A percentile compares a stretch with the other conserved stretches of the same genome.
These are phyloP conservation scores for Candida pseudofarinosa DNA, from an alignment of 805 yeast species.

Conservation along the genomic window DNA sequence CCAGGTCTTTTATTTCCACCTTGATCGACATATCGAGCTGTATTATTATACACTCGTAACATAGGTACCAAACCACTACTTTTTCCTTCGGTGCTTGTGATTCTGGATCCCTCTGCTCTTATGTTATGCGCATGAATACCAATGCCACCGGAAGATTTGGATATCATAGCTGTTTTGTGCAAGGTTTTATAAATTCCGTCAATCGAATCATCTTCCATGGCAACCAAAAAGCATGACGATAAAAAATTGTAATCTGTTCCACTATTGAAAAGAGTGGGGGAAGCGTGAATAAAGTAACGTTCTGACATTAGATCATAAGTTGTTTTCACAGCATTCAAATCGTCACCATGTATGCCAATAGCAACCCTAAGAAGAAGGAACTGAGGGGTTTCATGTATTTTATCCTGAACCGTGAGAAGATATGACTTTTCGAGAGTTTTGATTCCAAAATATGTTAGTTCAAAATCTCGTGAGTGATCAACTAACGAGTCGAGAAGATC, in stretches of 20 bases:
- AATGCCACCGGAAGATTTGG: slow-evolving; percentile 94
- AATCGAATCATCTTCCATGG: slow-evolving; percentile 91
- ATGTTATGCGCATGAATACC: slow-evolving; percentile 88
- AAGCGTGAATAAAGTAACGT: slow-evolving; percentile 87
- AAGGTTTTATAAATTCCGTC: slow-evolving; percentile 92
- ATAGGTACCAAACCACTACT: slow-evolving; percentile 95
- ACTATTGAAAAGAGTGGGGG: slow-evolving; percentile 92
- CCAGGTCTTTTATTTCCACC: slow-evolving; percentile 99
- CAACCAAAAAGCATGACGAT: slow-evolving; percentile 89
- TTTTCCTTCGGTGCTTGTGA: slow-evolving; percentile 88
- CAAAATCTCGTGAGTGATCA: slow-evolving; percentile 72
- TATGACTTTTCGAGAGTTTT: slow-evolving; percentile 90
- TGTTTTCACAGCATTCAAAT: slow-evolving; percentile 63
- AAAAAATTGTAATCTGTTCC: slow-evolving; percentile 83
- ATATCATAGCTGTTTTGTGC: slow-evolving; percentile 82
- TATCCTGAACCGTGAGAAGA: slow-evolving; percentile 49
- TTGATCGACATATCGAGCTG: slow-evolving; percentile 96
- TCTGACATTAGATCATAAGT: slow-evolving; percentile 86
- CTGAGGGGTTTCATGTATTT: slow-evolving; percentile 89
- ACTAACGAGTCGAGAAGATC: slow-evolving; percentile 71
- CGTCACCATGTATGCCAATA: slow-evolving; percentile 77
- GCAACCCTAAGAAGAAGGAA: slow-evolving; percentile 88
- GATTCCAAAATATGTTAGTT: slow-evolving; percentile 81
- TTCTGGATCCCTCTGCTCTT: slow-evolving; percentile 80
- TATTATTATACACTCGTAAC: slow-evolving; percentile 90